Conservation (phyloP, 495 filamentous ascomycete genomes). For the Penicillium bialowiezense region DNA sequence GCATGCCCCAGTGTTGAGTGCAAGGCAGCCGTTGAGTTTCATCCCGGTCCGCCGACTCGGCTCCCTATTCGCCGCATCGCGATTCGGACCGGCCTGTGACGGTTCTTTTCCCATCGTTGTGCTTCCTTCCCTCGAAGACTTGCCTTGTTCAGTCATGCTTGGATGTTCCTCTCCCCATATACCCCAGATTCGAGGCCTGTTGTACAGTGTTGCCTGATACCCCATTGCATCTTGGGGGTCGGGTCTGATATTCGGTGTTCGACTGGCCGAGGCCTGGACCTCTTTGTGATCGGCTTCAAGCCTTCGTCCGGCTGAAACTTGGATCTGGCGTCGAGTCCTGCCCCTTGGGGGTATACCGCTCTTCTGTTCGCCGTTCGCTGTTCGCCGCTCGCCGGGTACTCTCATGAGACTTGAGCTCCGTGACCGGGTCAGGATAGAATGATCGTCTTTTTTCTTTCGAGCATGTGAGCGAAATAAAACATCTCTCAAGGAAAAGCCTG, state of each 20-base stretch:
- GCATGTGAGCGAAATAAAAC: not conserved
- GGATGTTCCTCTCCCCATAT: not conserved
- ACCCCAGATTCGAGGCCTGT: constrained; percentile 15
- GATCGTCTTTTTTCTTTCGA: not conserved
- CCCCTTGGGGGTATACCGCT: not conserved
- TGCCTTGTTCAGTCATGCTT: constrained; percentile 7
- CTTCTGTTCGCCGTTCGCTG: no score
- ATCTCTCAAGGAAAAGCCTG: not conserved
- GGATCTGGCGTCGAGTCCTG: not conserved
- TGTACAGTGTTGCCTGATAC: constrained; percentile 6
- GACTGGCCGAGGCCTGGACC: not conserved
- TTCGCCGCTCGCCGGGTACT: no score
- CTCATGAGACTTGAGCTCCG: not conserved
- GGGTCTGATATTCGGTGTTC: not conserved
- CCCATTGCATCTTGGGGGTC: not conserved
- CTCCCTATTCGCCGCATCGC: constrained; percentile 21
- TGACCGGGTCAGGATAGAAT: not conserved
- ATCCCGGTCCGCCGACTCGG: constrained; percentile 15
- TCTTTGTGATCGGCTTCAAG: not conserved
- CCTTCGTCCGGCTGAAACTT: not conserved
- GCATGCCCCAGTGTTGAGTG: constrained; percentile 6
- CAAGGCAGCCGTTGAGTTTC: constrained; percentile 26
- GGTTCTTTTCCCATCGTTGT: constrained; percentile 7
- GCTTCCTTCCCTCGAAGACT: constrained; percentile 5
- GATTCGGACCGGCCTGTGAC: constrained; percentile 18